Evolutionary conservation across 495 filamentous ascomycete genomes (phyloP).

Genomic region (Trichoderma asperelloides): DNA sequence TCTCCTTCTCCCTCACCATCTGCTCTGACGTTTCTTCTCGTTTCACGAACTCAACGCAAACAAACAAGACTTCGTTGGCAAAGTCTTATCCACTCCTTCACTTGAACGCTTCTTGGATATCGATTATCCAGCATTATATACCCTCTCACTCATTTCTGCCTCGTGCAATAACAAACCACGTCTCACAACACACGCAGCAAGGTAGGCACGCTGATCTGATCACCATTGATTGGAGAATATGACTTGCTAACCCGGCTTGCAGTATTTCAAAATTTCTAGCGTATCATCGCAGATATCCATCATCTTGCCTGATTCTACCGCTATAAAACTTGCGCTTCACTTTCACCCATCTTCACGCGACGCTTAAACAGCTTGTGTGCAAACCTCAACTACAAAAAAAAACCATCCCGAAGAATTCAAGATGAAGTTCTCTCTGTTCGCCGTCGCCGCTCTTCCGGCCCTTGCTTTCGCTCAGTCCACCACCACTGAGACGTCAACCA

Average conservation of each 20-base stretch:
- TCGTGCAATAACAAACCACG: slow-evolving; percentile 8
- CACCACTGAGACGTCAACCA: slow-evolving; percentile 38
- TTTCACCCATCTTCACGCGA: background rate
- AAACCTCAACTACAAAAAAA: slow-evolving; percentile 12
- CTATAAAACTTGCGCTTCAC: background rate
- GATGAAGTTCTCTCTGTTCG: slow-evolving; percentile 30
- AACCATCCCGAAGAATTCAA: slow-evolving; percentile 15
- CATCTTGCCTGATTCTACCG: background rate
- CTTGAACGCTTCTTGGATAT: slow-evolving; percentile 28
- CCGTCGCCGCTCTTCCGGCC: slow-evolving; percentile 35
- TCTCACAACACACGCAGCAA: background rate
- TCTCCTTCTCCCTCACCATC: background rate
- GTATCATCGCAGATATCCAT: background rate
- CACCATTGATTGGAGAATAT: background rate
- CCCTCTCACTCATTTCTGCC: slow-evolving; percentile 11
- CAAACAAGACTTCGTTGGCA: slow-evolving; percentile 46
- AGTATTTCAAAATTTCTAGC: background rate
- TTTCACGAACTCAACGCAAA: background rate
- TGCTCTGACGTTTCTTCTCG: background rate
- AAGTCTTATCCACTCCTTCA: slow-evolving; percentile 35
- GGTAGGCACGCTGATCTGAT: background rate
- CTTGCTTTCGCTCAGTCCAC: slow-evolving; percentile 30
- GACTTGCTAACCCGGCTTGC: background rate
- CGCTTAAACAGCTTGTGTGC: background rate
- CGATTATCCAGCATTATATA: slow-evolving; percentile 31